Base-by-base conservation (phyloP, 805 yeast species). In the Starmerella cellae region DNA sequence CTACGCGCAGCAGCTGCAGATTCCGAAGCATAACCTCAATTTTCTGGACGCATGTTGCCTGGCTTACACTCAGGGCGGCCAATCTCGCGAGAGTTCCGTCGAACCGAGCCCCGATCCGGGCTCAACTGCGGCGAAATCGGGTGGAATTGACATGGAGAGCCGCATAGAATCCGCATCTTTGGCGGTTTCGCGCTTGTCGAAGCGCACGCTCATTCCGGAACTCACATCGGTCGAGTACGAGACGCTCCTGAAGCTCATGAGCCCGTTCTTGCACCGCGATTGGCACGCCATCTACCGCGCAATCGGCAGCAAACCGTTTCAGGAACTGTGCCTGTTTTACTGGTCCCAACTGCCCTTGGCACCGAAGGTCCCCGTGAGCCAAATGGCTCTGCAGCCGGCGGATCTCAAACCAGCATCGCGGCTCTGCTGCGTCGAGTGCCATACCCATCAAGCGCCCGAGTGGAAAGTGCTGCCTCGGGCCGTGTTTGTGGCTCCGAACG, bases 321-420 rank as follows among this genome's bases (percentile, higher is more conserved):
- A 87, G 0, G 97, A 88, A 1, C 63, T 96, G 44, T 85, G 70
- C 57, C 88, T 84, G 55, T 88, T 88, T 54, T 63, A 83, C 41
- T 88, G 97, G 97, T 87, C 35, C 5, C 26, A 40, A 4, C 3
- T 39, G 26, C 45, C 47, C 8, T 20, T 17, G 11, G 23, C 14
- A 19, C 35, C 39, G 2, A 10, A 18, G 14, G 37, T 37, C 9
- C 20, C 39, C 3, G 31, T 31, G 2, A 22, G 35, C 6, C 35
- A 37, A 2, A 10, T 32, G 16, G 26, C 26, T 3, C 8, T 14
- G 17, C 17, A n/a, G 8, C 6, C 14, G n/a, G 20, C 35, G 17
- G 22, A 14, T 6, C 32, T 29, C 17, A 17, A 29, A 6, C 17
- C 11, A 14, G 22, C 20, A 6, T n/a, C 16, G 8, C 22, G 35